These are phyloP conservation scores for Halenospora varia DNA, from an alignment of 495 filamentous ascomycete genomes.

Conservation along the genomic window DNA sequence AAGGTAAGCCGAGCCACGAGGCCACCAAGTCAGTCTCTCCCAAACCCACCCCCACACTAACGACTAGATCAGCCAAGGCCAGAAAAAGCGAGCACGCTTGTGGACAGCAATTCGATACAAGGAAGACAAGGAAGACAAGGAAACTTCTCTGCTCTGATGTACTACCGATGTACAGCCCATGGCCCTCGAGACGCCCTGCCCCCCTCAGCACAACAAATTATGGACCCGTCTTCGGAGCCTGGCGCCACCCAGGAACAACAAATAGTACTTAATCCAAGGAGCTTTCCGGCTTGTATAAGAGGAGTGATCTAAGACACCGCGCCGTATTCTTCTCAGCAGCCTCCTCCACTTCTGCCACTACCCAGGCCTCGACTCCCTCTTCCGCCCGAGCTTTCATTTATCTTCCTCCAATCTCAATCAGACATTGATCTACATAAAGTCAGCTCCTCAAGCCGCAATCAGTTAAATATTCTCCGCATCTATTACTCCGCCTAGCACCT, in stretches of 20 bases:
- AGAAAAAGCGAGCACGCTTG: background rate
- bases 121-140: background rate
- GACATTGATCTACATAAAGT: conserved; percentile 14
- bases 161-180: background rate
- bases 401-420: conserved; percentile 14
- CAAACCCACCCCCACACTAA: conserved; percentile 18
- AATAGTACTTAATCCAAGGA: conserved; percentile 18
- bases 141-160: background rate
- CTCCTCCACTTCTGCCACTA: background rate
- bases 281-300: background rate
- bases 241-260: conserved; percentile 22
- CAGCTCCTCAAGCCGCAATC: conserved; percentile 4
- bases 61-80: background rate
- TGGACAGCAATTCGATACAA: background rate
- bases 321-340: background rate
- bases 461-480: background rate
- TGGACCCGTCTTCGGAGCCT: background rate
- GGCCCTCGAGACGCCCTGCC: background rate
- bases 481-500: background rate
- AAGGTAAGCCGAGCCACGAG: conserved; percentile 23
- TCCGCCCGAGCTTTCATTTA: conserved; percentile 9
- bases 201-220: conserved; percentile 8
- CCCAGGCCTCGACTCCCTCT: background rate
- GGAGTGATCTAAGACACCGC: conserved; percentile 11
- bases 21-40: conserved; percentile 9